These are phyloP conservation scores for Microglena sp. DNA, from an alignment of 139 green algal genomes.

Conservation along the genomic window DNA sequence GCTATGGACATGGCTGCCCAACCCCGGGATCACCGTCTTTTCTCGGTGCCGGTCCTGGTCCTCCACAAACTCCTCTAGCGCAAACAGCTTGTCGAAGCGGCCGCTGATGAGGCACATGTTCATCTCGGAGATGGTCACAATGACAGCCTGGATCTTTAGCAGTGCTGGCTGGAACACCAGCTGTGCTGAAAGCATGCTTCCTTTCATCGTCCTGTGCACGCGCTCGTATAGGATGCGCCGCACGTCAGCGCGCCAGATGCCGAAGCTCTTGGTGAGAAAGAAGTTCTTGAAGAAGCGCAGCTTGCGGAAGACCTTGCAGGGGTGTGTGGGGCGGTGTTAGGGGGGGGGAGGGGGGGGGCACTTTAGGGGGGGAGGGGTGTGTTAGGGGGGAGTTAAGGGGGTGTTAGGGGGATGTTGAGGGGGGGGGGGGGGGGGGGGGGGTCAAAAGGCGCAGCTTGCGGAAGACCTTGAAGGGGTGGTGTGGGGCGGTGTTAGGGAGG, in stretches of 20 bases:
- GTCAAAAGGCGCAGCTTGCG: constrained; percentile 24
- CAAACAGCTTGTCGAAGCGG: constrained; percentile 22
- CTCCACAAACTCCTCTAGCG: constrained; percentile 27
- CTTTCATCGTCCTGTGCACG: background rate
- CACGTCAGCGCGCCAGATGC: constrained; percentile 10
- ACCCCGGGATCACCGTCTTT: background rate
- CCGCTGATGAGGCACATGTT: constrained; percentile 27
- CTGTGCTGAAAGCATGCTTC: too few species aligned
- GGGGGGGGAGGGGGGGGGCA: too few species aligned
- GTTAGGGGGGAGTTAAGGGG: too few species aligned
- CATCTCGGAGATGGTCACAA: too few species aligned
- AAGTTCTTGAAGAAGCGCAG: constrained; percentile 23
- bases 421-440: too few species aligned
- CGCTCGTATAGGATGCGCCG: background rate
- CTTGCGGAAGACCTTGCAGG: constrained; percentile 21
- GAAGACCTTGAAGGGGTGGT: constrained; percentile 10
- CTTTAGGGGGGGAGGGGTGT: too few species aligned
- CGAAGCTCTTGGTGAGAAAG: constrained; percentile 10
- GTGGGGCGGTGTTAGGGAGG: background rate
- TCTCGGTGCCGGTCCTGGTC: constrained; percentile 22
- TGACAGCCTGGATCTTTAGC: too few species aligned
- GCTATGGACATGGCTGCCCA: too few species aligned
- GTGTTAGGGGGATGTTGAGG: too few species aligned
- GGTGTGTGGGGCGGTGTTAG: constrained; percentile 1
- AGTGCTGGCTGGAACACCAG: too few species aligned